Conservation (phyloP, 2,329 filamentous ascomycete species). For the Magnaporthiopsis rhizophila region DNA sequence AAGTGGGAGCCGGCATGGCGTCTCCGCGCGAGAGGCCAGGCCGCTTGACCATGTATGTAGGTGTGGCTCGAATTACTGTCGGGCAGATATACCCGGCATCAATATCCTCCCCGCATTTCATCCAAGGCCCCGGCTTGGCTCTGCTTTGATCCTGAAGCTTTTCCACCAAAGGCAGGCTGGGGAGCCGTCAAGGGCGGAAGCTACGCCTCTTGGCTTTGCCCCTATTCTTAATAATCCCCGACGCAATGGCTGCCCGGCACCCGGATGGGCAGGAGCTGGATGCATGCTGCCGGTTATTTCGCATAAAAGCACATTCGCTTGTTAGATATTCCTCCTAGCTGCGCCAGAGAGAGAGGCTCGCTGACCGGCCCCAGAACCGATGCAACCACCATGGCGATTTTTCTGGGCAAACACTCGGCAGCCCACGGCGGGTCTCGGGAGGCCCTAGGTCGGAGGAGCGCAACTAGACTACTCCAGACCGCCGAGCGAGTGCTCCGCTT, state of each 20-base stretch:
- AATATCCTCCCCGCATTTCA: neutral
- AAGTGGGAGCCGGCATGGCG: no score
- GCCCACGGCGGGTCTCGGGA: neutral
- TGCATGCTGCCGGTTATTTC: no score
- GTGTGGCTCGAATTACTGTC: neutral
- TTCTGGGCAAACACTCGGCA: neutral
- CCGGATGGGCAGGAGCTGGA: no score
- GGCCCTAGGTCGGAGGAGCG: neutral
- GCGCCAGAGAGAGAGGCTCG: no score
- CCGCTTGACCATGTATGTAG: neutral
- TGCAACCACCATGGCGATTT: no score
- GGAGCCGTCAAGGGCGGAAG: neutral
- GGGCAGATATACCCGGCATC: neutral
- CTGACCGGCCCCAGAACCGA: no score
- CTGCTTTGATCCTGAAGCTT: neutral
- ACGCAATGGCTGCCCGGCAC: neutral
- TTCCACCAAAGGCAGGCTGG: neutral
- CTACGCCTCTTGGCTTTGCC: neutral
- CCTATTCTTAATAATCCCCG: neutral
- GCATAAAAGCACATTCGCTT: no score
- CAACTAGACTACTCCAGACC: no score
- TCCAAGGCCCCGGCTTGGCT: neutral
- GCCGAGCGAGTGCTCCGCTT: neutral
- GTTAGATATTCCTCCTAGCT: no score
- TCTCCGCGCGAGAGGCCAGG: neutral